phyloP scores from a whole-genome alignment of 2,329 filamentous ascomycete species.

The Neophaeococcomyces aloes region DNA sequence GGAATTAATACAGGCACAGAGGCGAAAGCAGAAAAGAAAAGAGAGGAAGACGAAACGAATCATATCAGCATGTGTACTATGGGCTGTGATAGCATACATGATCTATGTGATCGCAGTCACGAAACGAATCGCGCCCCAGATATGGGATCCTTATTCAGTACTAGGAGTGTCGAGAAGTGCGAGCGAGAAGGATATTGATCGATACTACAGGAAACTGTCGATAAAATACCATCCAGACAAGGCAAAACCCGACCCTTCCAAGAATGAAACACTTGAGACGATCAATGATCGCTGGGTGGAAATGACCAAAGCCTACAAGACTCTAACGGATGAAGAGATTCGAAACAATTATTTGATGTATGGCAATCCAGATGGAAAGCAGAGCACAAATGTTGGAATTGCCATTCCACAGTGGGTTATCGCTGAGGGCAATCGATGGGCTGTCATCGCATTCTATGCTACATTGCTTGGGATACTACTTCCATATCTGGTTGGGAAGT shows the following conservation, averaged over 20 bases:
- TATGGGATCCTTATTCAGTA: constrained; percentile 97
- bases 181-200: constrained; percentile 84
- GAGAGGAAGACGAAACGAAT: constrained; percentile 81
- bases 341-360: constrained; percentile 95
- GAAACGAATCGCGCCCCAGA: constrained; percentile 57
- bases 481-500: constrained; percentile 86
- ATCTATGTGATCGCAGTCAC: constrained; percentile 79
- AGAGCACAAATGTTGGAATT: constrained; percentile 95
- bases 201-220: constrained; percentile 76
- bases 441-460: constrained; percentile 83
- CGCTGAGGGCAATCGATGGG: constrained; percentile 89
- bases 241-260: constrained; percentile 65
- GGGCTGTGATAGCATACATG: constrained; percentile 81
- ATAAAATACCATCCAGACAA: constrained; percentile 90
- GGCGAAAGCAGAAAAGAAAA: constrained; percentile 77
- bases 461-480: constrained; percentile 77
- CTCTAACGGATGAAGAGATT: constrained; percentile 91
- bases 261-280: constrained; percentile 78
- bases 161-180: constrained; percentile 73
- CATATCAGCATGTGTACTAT: constrained; percentile 50
- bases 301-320: constrained; percentile 94
- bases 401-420: constrained; percentile 88
- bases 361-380: constrained; percentile 94
- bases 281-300: constrained; percentile 88
- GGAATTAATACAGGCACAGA: constrained; percentile 70